phyloP scores from a whole-genome alignment of 2,329 filamentous ascomycete genomes.

The Trichoderma citrinoviride region DNA sequence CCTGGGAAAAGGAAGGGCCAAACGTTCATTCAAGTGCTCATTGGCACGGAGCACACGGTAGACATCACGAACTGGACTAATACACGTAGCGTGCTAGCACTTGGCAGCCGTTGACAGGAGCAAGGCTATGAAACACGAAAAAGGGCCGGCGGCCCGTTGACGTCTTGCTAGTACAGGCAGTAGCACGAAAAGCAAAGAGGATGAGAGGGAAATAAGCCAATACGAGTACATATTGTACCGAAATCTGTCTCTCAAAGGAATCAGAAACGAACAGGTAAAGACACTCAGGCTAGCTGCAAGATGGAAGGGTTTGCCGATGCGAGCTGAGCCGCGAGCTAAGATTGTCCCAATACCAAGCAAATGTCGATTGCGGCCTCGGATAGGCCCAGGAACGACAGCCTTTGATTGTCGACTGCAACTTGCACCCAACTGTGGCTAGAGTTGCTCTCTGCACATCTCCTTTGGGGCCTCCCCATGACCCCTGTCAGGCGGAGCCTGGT shows the following conservation, averaged over 20 bases:
- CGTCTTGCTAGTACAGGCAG: background rate
- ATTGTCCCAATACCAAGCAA: conserved; percentile 10
- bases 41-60: background rate
- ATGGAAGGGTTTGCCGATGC: conserved; percentile 1
- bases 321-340: conserved; percentile 5
- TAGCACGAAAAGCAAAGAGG: background rate
- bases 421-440: conserved; percentile 16
- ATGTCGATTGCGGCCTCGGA: conserved; percentile 14
- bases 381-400: conserved; percentile 1
- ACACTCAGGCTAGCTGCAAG: background rate
- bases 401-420: conserved; percentile 13
- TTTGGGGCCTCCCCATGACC: conserved; percentile 13
- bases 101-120: background rate
- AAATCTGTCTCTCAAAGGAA: no score
- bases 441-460: background rate
- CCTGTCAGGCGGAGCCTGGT: conserved; percentile 3
- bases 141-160: conserved; percentile 8
- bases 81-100: background rate
- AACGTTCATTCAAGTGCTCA: background rate
- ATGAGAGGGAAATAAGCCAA: background rate
- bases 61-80: background rate
- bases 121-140: conserved; percentile 24
- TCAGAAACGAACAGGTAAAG: background rate
- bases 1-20: background rate
- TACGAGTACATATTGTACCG: no score